Evolutionary conservation across 257 asterid genomes (phyloP), one percentile per base, ranked within the genome.

Genomic region (Solanum sejunctum): DNA sequence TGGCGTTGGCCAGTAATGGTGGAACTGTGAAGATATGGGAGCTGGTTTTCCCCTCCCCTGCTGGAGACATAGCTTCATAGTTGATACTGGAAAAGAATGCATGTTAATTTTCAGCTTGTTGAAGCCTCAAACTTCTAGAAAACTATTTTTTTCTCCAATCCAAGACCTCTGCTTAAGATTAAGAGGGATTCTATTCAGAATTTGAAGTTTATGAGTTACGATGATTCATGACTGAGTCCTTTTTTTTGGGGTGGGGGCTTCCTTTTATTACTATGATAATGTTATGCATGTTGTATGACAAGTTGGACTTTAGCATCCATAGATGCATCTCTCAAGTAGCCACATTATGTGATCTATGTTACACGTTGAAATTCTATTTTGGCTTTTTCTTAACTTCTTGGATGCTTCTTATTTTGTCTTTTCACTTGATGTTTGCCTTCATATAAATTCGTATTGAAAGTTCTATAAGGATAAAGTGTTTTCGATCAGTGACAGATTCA

Each of bases 1-100:
- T 96, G 79, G 98, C 99, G 75, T 96, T 97, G 57, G 97, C 93
- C 16, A 93, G 99, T 85, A 97, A 96, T 80, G 99, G 93, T 81
- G 98, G 98, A 80, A 93, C 93, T 11, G 77, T 95, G 86, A 96
- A 92, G 95, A 93, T 96, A 90, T 96, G 99, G 99, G 93, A 95
- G 54, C 71, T 95, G 61, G 87, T 81, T 75, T 67, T 95, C 20
- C 84, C 83, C 82, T 39, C 88, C 83, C 83, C 82, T 73, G 26
- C 57, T 66, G 84, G 88, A 61, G 63, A 41, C 45, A 41, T 85
- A 87, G 83, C 52, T 85, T 7, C 57, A 64, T 52, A 63, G 26
- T 51, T 43, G 45, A 82, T 83, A 39, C 11, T 23, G 20, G 11
- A 55, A 26, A 54, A 26, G 23, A 39, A n/a, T 82, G 82, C 85